Base-by-base conservation (phyloP, 192 early-diverging fungal genomes). In the Bifiguratus adelaidae region DNA sequence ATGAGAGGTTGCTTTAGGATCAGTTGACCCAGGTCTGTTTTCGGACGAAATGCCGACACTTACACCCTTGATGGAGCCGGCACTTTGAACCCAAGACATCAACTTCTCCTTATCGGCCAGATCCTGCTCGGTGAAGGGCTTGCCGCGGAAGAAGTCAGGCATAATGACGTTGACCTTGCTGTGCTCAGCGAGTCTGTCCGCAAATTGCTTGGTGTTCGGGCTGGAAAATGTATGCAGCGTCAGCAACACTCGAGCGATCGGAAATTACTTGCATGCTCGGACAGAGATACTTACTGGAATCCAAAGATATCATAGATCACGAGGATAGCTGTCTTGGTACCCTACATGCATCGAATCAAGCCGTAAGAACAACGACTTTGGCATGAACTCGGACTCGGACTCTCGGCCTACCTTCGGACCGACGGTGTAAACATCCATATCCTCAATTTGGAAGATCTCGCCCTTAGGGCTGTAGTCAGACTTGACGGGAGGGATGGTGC, bases 301-400 rank as follows among this genome's bases (percentile, higher is more conserved):
- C 68, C 78, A 56, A 83, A 86, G 43, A 86, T 66, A 44, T 86
- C 84, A 44, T 84, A 84, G 57, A 77, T 71, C 51, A 74, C 59
- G 3, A 86, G 32, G 44, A 86, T 46, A n/a, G 65, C 78, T 9
- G 75, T 73, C 67, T 76, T 70, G 22, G 82, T 60, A 23, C 60
- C 57, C 55, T 66, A 15, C 29, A 18, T 22, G 28, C 5, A 8
- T 30, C 16, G 6, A 42, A 27, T 22, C 21, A 24, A 52, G 16
- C 5, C 19, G 37, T 33, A 8, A 54, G 20, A 6, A 12, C 13
- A 30, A 11, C 21, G n/a, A n/a, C n/a, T n/a, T n/a, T n/a, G n/a
- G n/a, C n/a, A n/a, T n/a, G n/a, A n/a, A n/a, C n/a, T n/a, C n/a
- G n/a, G n/a, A n/a, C n/a, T n/a, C n/a, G n/a, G 29, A 0, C 12